A percentile compares a stretch with the other conserved stretches of the same genome.
Conservation (phyloP, 2,329 filamentous ascomycete genomes). For the Neodidymelliopsis sp. region DNA sequence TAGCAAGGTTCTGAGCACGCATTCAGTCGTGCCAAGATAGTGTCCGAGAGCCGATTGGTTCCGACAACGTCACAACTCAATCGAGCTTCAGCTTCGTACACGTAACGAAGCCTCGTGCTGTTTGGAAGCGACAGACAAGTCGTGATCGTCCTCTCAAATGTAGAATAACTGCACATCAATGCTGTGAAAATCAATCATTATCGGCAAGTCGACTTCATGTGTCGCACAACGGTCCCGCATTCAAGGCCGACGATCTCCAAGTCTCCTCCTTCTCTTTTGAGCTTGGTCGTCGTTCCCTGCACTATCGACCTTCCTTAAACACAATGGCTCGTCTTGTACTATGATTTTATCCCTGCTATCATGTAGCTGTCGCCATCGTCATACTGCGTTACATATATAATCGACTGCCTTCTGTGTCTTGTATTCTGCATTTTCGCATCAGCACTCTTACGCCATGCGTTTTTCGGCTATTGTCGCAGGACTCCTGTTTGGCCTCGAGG, state of each 20-base stretch:
- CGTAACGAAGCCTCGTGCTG: not conserved
- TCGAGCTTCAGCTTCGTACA: not conserved
- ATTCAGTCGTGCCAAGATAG: not conserved
- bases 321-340: conserved; percentile 21
- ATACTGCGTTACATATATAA: conserved; percentile 18
- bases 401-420: not conserved
- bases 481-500: conserved; percentile 36
- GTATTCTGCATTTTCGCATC: conserved; percentile 13
- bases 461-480: conserved; percentile 31
- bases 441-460: conserved; percentile 31
- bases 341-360: conserved; percentile 24
- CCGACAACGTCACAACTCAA: not conserved
- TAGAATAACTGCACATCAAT: too few relatives aligned
- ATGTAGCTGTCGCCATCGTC: conserved; percentile 22
- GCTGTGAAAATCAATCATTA: too few relatives aligned
- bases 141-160: not conserved
- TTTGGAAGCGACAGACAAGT: not conserved
- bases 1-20: not conserved
- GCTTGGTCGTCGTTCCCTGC: conserved; percentile 27
- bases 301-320: conserved; percentile 40
- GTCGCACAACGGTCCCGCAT: conserved; percentile 18
- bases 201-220: not conserved
- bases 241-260: conserved; percentile 25
- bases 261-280: conserved; percentile 41
- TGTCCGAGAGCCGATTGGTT: conserved; percentile 10